Conservation (phyloP, 441 rosid genomes). For the Pelargonium citronellum region DNA sequence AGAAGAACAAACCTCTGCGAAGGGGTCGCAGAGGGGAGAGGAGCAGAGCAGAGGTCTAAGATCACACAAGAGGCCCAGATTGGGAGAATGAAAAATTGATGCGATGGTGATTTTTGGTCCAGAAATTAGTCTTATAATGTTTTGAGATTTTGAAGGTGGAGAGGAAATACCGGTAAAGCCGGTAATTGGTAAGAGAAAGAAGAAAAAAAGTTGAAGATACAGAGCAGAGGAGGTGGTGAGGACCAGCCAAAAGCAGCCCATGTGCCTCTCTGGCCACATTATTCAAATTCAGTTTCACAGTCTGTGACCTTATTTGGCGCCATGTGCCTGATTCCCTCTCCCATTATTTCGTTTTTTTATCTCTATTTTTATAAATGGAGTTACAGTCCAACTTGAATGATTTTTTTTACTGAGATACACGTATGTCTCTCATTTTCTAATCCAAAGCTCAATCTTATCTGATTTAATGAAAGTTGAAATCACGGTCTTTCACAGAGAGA, state of each 20-base stretch:
- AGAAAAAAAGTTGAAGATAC: too few relatives aligned
- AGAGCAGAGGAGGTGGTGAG: background rate
- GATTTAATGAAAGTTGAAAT: too few relatives aligned
- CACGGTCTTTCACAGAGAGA: too few relatives aligned
- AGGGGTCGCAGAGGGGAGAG: background rate
- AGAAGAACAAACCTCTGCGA: too few relatives aligned
- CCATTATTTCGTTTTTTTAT: too few relatives aligned
- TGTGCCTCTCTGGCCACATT: background rate
- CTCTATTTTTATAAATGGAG: too few relatives aligned
- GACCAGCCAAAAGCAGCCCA: slow-evolving; percentile 16
- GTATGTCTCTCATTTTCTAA: too few relatives aligned
- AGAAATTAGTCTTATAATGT: background rate
- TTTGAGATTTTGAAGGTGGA: background rate
- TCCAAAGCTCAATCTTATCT: too few relatives aligned
- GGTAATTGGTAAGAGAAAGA: slow-evolving; percentile 5
- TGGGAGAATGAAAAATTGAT: background rate
- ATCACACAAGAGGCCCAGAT: background rate
- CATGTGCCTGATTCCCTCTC: slow-evolving; percentile 20
- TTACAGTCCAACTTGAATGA: too few relatives aligned
- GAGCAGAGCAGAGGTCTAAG: background rate
- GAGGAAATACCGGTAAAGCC: slow-evolving; percentile 19
- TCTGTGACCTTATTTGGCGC: slow-evolving; percentile 22
- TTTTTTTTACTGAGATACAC: too few relatives aligned
- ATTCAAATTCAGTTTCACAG: slow-evolving; percentile 13
- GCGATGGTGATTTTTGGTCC: background rate